phyloP scores from a whole-genome alignment of 345 rosid species.

The Aquilaria malaccensis region DNA sequence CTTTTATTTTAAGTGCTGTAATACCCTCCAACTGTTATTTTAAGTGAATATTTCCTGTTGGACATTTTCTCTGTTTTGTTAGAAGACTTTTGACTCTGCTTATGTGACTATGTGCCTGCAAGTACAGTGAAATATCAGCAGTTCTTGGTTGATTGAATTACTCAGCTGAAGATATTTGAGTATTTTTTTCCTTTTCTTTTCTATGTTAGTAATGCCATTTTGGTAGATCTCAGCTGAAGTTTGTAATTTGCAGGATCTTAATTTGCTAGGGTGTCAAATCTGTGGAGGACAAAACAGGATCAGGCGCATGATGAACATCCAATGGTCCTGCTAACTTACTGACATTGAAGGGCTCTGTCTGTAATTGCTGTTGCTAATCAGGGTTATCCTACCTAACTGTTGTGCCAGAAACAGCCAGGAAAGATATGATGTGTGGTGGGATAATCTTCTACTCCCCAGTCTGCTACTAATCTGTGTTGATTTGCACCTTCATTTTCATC shows the following conservation, averaged over 20 bases:
- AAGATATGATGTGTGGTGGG: slow-evolving; percentile 1
- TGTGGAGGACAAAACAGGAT: slow-evolving; percentile 8
- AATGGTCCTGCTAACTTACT: slow-evolving; percentile 15
- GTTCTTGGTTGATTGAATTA: not conserved
- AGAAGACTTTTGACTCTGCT: not conserved
- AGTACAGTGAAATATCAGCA: slow-evolving; percentile 3
- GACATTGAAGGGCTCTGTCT: not conserved
- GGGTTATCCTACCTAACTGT: slow-evolving; percentile 15
- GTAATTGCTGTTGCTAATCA: slow-evolving; percentile 8
- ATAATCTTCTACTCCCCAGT: slow-evolving; percentile 1
- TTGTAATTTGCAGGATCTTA: slow-evolving; percentile 29
- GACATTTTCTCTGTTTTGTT: not conserved
- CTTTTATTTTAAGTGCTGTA: too few relatives aligned
- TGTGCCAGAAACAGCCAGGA: not conserved
- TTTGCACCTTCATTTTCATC: not conserved
- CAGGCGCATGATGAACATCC: not conserved
- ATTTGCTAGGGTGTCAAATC: slow-evolving; percentile 8
- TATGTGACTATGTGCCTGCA: not conserved
- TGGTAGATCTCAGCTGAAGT: slow-evolving; percentile 17
- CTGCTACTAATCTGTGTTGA: not conserved
- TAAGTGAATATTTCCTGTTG: not conserved
- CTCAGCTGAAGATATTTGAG: slow-evolving; percentile 5
- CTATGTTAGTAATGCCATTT: slow-evolving; percentile 6
- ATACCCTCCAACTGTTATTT: not conserved
- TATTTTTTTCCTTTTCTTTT: not conserved